Evolutionary conservation across 139 green algal species (phyloP), one percentile per base, ranked within the genome.

Genomic region (Picocystis salinarum): DNA sequence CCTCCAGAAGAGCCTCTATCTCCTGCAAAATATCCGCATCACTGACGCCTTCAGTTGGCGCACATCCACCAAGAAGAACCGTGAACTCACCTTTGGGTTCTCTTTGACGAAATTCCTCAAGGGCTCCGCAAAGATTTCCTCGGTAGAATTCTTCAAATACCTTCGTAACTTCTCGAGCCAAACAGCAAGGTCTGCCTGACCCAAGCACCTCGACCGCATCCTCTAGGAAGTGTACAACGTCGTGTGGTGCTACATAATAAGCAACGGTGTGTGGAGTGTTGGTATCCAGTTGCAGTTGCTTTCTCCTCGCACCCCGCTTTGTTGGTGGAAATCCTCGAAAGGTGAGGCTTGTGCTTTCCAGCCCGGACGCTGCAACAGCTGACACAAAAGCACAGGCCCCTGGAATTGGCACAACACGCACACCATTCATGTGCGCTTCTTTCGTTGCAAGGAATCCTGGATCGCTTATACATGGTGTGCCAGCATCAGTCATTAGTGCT

Each of bases 151-250:
- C n/a, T n/a, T n/a, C n/a, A n/a, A n/a, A n/a, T 23, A 75, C 15
- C 59, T 94, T 93, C 33, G 80, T 93, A 17, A 94, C 48, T 59
- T 94, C 83, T 26, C 83, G 39, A 1, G 73, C 83, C 5, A 93
- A 51, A 33, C 69, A 77, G 28, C 69, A 79, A 4, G 39, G 37
- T 0, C 82, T 56, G 1, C 42, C 23, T 0, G 19, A 18, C 2
- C 77, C 76, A 52, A 91, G 50, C 31, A 77, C 67, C 10, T 47
- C 60, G 2, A 23, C 45, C 5, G 65, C 56, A 42, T 91, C 79
- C 2, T 17, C 13, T 47, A 92, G 42, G 15, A 82, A 46, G 1
- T 44, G 26, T 0, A 23, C 26, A 25, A 84, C 33, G 1, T 40
- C 61, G 40, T 85, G 76, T 0, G 82, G 79, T 1, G 82, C 65